Conservation (phyloP, 148 eudicot genomes). For the Polygonum aviculare region DNA sequence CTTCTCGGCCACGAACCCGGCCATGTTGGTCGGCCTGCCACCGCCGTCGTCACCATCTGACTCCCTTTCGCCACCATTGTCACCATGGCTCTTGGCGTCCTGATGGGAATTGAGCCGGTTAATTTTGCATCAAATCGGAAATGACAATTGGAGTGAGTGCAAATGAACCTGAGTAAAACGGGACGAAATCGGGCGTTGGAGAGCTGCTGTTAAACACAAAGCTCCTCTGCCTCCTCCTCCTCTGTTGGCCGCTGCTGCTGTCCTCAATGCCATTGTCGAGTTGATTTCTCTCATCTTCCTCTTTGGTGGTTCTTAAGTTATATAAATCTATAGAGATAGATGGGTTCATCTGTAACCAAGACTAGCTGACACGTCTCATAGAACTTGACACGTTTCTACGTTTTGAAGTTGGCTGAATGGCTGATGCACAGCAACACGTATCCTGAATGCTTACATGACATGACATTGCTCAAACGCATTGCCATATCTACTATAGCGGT, state of each 20-base stretch:
- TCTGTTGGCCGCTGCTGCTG: background rate
- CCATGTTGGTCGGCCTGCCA: background rate
- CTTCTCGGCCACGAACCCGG: background rate
- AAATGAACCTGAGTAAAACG: slow-evolving; percentile 2
- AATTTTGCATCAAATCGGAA: background rate
- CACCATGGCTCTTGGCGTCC: background rate
- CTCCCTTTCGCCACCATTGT: background rate
- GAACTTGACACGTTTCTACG: background rate
- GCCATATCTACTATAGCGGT: no score
- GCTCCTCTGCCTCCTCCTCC: background rate
- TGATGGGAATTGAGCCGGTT: background rate
- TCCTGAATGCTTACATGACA: background rate
- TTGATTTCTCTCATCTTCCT: no score
- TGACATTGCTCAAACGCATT: no score
- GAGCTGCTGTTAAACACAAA: slow-evolving; percentile 1
- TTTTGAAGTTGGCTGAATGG: background rate
- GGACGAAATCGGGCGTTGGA: background rate
- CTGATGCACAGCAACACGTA: background rate
- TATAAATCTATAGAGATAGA: background rate
- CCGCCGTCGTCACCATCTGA: background rate
- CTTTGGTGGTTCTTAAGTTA: background rate
- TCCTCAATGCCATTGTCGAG: background rate
- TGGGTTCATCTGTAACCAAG: background rate
- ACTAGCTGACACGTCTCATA: background rate
- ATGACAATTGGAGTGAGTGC: background rate